phyloP scores from a whole-genome alignment of 148 eudicot species.

The Salicornia ramosissima region DNA sequence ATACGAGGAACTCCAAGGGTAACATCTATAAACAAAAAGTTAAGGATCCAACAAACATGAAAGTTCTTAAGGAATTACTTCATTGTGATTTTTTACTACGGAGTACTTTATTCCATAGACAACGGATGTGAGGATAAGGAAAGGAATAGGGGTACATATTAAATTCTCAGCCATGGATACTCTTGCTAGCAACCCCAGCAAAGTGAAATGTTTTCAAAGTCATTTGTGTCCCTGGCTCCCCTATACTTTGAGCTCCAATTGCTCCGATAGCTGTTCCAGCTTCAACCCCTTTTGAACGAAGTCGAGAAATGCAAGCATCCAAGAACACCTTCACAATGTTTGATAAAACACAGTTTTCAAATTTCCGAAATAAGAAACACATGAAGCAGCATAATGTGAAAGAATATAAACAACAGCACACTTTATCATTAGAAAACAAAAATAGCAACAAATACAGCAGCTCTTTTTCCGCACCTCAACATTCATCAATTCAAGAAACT shows the following conservation, averaged over 20 bases:
- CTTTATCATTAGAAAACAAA: too few relatives aligned
- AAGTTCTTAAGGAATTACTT: neutral
- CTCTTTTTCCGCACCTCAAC: too few relatives aligned
- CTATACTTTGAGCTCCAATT: slow-evolving; percentile 98
- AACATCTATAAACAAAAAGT: slow-evolving; percentile 62
- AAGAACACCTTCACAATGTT: slow-evolving; percentile 53
- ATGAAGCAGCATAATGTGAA: neutral
- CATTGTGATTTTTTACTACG: neutral
- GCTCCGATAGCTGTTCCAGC: slow-evolving; percentile 95
- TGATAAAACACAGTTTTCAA: slow-evolving; percentile 2
- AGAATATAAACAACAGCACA: too few relatives aligned
- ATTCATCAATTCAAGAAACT: neutral
- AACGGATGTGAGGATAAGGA: neutral
- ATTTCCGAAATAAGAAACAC: neutral
- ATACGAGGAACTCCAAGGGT: slow-evolving; percentile 98
- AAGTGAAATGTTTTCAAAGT: slow-evolving; percentile 95
- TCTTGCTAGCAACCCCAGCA: slow-evolving; percentile 99
- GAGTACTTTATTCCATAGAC: neutral
- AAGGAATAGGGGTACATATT: too few relatives aligned
- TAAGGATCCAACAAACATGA: slow-evolving; percentile 33
- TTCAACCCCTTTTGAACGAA: slow-evolving; percentile 73
- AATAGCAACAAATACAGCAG: too few relatives aligned
- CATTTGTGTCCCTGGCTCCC: slow-evolving; percentile 99
- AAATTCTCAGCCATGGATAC: slow-evolving; percentile 50
- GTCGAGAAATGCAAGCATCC: slow-evolving; percentile 73